These are phyloP conservation scores for Physocladia obscura DNA, from an alignment of 192 early-diverging fungal species.

Conservation along the genomic window DNA sequence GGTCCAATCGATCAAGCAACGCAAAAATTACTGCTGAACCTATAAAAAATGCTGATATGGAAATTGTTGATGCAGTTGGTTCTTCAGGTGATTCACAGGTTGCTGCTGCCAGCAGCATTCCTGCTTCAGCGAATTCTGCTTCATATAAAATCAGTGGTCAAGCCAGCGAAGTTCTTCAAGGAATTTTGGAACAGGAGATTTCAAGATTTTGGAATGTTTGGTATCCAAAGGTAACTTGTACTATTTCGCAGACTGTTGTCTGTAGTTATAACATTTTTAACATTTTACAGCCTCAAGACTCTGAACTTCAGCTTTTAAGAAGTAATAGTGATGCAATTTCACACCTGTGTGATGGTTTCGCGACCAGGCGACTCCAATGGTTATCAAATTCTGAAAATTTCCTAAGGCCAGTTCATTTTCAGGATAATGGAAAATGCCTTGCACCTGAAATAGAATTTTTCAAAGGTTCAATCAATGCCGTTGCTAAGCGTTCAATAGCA, in stretches of 20 bases:
- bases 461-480: constrained; percentile 2
- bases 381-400: not conserved
- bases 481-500: too few species aligned
- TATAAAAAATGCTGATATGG: too few species aligned
- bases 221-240: constrained; percentile 35
- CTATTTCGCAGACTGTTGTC: too few species aligned
- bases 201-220: constrained; percentile 26
- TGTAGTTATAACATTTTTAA: not conserved
- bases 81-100: too few species aligned
- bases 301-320: not conserved
- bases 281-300: not conserved
- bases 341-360: not conserved
- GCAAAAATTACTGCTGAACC: too few species aligned
- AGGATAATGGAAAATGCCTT: too few species aligned
- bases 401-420: not conserved
- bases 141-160: too few species aligned
- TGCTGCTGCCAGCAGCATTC: too few species aligned
- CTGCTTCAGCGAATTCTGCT: too few species aligned
- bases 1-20: too few species aligned
- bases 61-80: not conserved
- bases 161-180: not conserved
- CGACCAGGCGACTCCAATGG: not conserved
- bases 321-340: not conserved
- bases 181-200: constrained; percentile 7
- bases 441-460: not conserved